These are phyloP conservation scores for Sclerotinia trifoliorum DNA, from an alignment of 2,329 filamentous ascomycete species.

Conservation along the genomic window DNA sequence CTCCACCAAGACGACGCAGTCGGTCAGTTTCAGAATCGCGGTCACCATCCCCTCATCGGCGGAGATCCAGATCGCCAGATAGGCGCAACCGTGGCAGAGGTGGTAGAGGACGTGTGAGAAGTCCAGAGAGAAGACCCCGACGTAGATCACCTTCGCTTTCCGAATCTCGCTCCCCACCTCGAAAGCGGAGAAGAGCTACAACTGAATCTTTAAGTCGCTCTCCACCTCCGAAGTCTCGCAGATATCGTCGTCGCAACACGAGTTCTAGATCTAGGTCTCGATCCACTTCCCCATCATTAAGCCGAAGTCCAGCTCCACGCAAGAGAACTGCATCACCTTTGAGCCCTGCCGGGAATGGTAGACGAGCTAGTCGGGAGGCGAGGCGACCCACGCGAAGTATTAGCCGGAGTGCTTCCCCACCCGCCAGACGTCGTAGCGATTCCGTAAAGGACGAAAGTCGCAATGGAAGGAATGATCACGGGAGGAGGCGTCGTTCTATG, in stretches of 20 bases:
- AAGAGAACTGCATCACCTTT: constrained; percentile 25
- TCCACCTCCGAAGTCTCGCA: constrained; percentile 35
- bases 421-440: constrained; percentile 35
- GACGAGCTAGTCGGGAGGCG: constrained; percentile 35
- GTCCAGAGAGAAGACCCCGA: constrained; percentile 37
- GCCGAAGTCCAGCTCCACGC: constrained; percentile 32
- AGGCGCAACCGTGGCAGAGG: constrained; percentile 36
- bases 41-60: constrained; percentile 37
- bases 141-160: constrained; percentile 35
- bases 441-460: constrained; percentile 30
- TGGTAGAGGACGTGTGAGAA: constrained; percentile 36
- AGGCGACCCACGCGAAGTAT: constrained; percentile 40
- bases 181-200: constrained; percentile 38
- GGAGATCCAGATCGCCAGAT: constrained; percentile 37
- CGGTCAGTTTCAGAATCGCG: constrained; percentile 38
- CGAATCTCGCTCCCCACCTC: constrained; percentile 34
- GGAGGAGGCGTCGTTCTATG: constrained; percentile 40
- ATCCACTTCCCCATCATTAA: constrained; percentile 36
- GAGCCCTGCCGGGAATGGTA: constrained; percentile 32
- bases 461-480: constrained; percentile 34
- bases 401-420: constrained; percentile 40
- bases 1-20: constrained; percentile 34
- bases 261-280: constrained; percentile 39
- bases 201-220: constrained; percentile 37
- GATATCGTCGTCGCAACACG: constrained; percentile 32